Evolutionary conservation across 169 alveolate species (phyloP).

Genomic region (Plasmodium inui): DNA sequence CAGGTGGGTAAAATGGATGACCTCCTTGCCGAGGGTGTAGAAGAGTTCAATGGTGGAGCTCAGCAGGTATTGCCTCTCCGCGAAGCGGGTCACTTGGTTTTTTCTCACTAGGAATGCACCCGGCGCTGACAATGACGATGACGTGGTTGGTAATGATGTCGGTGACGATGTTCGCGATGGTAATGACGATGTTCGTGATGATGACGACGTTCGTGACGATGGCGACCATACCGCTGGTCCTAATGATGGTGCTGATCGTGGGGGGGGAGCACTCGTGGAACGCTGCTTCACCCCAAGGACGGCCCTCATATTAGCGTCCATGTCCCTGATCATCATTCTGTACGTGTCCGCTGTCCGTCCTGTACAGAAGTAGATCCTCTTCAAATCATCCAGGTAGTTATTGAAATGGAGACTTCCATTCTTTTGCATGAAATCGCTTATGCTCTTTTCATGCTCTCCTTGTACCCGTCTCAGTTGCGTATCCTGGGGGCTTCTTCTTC

Average conservation of each 20-base stretch:
- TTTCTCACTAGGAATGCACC: not conserved
- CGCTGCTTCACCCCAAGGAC: not conserved
- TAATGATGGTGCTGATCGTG: not conserved
- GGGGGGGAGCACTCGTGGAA: not conserved
- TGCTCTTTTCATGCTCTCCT: not conserved
- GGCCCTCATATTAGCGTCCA: not conserved
- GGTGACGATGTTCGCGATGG: too few species aligned
- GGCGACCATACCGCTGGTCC: too few species aligned
- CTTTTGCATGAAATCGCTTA: not conserved
- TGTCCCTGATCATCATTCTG: not conserved
- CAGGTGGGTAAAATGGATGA: not conserved
- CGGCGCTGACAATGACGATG: too few species aligned
- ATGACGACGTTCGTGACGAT: too few species aligned
- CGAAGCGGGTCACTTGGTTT: not conserved
- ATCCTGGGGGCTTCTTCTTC: not conserved
- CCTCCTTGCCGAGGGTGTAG: slow-evolving; percentile 38
- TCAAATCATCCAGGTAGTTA: slow-evolving; percentile 9
- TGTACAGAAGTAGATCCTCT: not conserved
- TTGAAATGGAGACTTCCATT: not conserved
- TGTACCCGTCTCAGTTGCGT: not conserved
- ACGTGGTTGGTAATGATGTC: too few species aligned
- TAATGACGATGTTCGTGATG: too few species aligned
- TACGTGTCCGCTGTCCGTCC: not conserved
- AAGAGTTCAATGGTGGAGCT: slow-evolving; percentile 29
- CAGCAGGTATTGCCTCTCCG: not conserved